Conservation (phyloP, 2,329 filamentous ascomycete genomes). For the Chrysoporthe deuterocubensis region DNA sequence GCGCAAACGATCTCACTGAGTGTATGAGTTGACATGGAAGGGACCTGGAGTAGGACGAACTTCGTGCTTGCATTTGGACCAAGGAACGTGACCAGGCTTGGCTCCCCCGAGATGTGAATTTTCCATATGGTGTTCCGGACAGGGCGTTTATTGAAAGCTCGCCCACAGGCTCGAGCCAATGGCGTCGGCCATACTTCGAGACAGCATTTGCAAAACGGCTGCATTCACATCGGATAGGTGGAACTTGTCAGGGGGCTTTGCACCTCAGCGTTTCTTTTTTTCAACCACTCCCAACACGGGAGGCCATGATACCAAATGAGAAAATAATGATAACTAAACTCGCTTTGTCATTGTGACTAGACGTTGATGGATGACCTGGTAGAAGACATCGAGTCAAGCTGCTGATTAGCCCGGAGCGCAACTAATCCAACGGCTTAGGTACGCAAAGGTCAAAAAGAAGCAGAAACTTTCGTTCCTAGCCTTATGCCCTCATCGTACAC, state of each 20-base stretch:
- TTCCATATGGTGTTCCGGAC: conserved; percentile 17
- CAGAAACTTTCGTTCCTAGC: neutral
- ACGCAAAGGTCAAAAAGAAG: neutral
- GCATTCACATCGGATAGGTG: conserved; percentile 22
- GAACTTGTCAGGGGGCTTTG: conserved; percentile 14
- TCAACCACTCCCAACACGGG: conserved; percentile 11
- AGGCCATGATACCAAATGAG: conserved; percentile 29
- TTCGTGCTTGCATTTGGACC: conserved; percentile 11
- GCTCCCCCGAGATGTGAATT: neutral
- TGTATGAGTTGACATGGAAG: conserved; percentile 3
- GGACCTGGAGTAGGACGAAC: conserved; percentile 18
- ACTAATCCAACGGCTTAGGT: neutral
- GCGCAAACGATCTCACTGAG: conserved; percentile 13
- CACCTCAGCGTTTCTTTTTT: conserved; percentile 20
- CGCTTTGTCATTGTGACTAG: neutral
- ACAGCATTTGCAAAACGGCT: conserved; percentile 28
- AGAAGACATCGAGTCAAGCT: neutral
- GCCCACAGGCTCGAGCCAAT: conserved; percentile 8
- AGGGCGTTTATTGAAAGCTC: neutral
- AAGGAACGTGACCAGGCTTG: neutral
- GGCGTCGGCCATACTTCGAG: neutral
- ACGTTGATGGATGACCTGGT: no score
- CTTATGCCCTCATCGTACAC: neutral
- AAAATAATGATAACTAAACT: neutral
- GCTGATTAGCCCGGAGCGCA: neutral